These are phyloP conservation scores for Periconia digitata DNA, from an alignment of 2,329 filamentous ascomycete genomes.

Conservation along the genomic window DNA sequence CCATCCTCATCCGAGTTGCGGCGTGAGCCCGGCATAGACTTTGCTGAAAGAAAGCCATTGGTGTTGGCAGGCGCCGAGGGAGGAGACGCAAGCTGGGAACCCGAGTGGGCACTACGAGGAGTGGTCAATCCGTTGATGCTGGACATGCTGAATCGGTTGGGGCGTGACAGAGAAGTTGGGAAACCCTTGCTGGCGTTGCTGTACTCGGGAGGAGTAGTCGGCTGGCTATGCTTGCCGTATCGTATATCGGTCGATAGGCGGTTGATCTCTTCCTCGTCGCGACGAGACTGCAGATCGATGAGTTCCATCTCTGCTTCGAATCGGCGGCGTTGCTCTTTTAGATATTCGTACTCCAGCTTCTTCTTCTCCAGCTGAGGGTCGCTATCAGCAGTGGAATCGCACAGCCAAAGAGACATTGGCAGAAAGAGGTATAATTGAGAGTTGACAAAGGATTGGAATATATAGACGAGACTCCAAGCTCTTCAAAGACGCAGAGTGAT, in stretches of 20 bases:
- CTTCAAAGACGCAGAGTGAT: constrained; percentile 4
- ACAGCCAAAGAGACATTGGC: constrained; percentile 14
- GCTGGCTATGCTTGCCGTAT: constrained; percentile 85
- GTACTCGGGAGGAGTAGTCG: constrained; percentile 93
- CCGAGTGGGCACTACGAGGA: constrained; percentile 72
- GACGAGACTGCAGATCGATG: constrained; percentile 80
- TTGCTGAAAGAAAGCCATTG: constrained; percentile 70
- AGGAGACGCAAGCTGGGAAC: constrained; percentile 79
- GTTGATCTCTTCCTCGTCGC: constrained; percentile 79
- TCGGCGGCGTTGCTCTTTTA: constrained; percentile 82
- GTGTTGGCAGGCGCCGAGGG: constrained; percentile 58
- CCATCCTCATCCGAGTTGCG: constrained; percentile 87
- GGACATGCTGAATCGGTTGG: constrained; percentile 85
- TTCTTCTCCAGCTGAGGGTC: constrained; percentile 83
- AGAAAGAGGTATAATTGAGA: constrained; percentile 17
- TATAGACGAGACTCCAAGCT: neutral
- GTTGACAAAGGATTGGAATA: neutral
- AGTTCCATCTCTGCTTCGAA: constrained; percentile 93
- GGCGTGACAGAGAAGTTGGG: constrained; percentile 76
- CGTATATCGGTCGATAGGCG: constrained; percentile 78
- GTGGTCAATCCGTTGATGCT: constrained; percentile 70
- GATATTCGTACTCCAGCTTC: constrained; percentile 85
- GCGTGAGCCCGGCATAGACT: constrained; percentile 82
- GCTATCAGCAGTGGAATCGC: constrained; percentile 29
- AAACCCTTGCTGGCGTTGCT: constrained; percentile 72